Evolutionary conservation across 192 early-diverging fungal genomes (phyloP).

Genomic region (Linderina pennispora): DNA sequence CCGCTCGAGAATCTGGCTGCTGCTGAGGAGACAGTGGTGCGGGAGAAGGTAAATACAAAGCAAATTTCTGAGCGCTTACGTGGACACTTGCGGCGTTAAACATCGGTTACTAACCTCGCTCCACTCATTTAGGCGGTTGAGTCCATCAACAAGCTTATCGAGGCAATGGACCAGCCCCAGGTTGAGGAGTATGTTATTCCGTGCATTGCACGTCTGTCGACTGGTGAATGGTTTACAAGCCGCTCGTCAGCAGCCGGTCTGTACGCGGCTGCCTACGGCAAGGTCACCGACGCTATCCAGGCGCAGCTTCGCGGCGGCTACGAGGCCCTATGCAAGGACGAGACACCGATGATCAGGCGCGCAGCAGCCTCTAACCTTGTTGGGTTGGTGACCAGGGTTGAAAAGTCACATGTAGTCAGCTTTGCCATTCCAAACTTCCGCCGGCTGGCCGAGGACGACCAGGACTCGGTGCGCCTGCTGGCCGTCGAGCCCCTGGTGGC

Average conservation of each 20-base stretch:
- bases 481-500: conserved; percentile 88
- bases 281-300: conserved; percentile 66
- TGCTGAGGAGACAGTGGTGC: conserved; percentile 96
- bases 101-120: too few relatives aligned
- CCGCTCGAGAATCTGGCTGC: conserved; percentile 97
- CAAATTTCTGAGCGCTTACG: too few relatives aligned
- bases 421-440: conserved; percentile 88
- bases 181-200: conserved; percentile 89
- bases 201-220: conserved; percentile 82
- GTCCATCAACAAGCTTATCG: conserved; percentile 81
- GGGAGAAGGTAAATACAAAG: conserved; percentile 82
- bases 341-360: conserved; percentile 97
- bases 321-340: conserved; percentile 80
- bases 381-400: conserved; percentile 29
- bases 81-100: too few relatives aligned
- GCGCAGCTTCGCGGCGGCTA: conserved; percentile 82
- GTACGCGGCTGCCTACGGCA: conserved; percentile 78
- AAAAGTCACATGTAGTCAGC: conserved; percentile 59
- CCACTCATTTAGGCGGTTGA: conserved; percentile 74
- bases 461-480: conserved; percentile 97
- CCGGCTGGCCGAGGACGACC: conserved; percentile 72
- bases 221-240: conserved; percentile 94
- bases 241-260: conserved; percentile 90
- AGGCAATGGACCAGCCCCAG: conserved; percentile 65
- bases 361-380: conserved; percentile 70